Conservation (phyloP, 2,329 filamentous ascomycete species). For the Mycosphaerella arachidis region DNA sequence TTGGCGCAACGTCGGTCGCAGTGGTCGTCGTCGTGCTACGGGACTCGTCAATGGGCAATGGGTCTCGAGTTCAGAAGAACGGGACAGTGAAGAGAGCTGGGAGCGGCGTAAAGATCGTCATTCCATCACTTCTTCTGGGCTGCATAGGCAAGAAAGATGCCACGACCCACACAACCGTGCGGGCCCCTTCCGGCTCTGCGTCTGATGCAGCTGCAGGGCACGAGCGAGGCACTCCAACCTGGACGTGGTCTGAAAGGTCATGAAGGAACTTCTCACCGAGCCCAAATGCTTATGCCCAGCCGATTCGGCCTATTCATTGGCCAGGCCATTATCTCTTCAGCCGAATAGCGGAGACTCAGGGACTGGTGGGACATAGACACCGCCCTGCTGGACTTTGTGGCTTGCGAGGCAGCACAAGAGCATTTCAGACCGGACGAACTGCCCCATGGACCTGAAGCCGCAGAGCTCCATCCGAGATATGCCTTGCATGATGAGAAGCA, state of each 20-base stretch:
- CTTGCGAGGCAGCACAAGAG: background rate
- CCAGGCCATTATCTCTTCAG: background rate
- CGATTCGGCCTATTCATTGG: background rate
- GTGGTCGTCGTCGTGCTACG: conserved; percentile 3
- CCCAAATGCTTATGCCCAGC: background rate
- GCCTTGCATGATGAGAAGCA: background rate
- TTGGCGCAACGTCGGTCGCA: background rate
- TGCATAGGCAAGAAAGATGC: background rate
- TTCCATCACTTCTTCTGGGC: background rate
- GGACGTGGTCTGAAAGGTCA: background rate
- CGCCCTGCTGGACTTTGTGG: background rate
- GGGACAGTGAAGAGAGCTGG: background rate
- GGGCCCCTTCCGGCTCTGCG: background rate
- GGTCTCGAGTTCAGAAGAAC: too few species aligned
- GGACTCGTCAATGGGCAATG: background rate
- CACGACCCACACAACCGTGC: background rate
- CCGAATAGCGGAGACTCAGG: background rate
- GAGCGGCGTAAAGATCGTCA: background rate
- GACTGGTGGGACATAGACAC: background rate
- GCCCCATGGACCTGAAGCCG: background rate
- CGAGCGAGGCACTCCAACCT: background rate
- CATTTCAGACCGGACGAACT: background rate
- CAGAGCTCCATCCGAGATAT: background rate
- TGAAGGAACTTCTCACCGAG: background rate
- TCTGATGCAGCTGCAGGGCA: background rate